Evolutionary conservation across 805 yeast species (phyloP).

Genomic region (Wickerhamomyces queroliae): DNA sequence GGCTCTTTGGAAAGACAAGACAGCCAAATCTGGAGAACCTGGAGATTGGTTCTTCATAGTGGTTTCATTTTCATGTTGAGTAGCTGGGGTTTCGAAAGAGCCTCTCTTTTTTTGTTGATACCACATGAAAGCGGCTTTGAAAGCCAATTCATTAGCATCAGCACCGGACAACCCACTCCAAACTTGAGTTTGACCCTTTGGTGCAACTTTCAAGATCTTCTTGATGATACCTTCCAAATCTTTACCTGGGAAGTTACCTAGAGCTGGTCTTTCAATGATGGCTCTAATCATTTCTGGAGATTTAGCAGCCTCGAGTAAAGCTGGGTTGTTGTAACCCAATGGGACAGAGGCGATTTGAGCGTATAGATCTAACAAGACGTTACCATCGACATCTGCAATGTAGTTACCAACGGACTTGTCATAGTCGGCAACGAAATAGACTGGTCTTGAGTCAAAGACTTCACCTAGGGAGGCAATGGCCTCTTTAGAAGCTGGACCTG

Average conservation of each 20-base stretch:
- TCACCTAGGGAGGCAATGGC: conserved; percentile 48
- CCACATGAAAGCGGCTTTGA: conserved; percentile 83
- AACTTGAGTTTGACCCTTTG: conserved; percentile 66
- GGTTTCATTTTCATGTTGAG: conserved; percentile 61
- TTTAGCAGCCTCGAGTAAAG: conserved; percentile 58
- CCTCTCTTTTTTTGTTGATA: conserved; percentile 70
- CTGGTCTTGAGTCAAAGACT: conserved; percentile 68
- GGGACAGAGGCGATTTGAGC: conserved; percentile 85
- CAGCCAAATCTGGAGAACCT: conserved; percentile 83
- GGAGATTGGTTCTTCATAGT: conserved; percentile 83
- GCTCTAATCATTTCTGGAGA: conserved; percentile 69
- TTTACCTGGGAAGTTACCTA: conserved; percentile 73
- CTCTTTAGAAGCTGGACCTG: conserved; percentile 67
- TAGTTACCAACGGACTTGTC: conserved; percentile 73
- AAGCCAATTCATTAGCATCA: conserved; percentile 85
- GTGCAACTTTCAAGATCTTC: conserved; percentile 56
- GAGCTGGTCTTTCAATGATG: conserved; percentile 76
- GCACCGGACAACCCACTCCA: conserved; percentile 85
- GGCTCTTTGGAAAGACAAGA: conserved; percentile 79
- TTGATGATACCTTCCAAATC: conserved; percentile 53
- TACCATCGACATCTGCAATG: conserved; percentile 77
- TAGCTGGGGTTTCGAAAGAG: conserved; percentile 42
- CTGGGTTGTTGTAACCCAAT: conserved; percentile 83
- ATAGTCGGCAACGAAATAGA: conserved; percentile 73
- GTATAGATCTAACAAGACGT: conserved; percentile 65